Base-by-base conservation (phyloP, 169 alveolate species). In the Plasmodium malariae region DNA sequence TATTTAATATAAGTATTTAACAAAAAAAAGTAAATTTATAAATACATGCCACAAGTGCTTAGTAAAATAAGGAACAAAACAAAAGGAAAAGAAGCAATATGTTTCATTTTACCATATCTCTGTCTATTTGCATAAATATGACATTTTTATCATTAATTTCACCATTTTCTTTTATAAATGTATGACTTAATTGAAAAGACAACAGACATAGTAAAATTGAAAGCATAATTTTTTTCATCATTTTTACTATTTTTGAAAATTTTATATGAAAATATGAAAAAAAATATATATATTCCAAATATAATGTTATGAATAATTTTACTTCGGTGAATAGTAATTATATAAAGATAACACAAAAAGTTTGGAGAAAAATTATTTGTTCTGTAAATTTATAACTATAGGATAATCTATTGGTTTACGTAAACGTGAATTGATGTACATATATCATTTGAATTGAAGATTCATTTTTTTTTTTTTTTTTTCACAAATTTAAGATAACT, bases 41-140 rank as follows among this genome's bases (percentile, higher is more conserved):
- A n/a, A n/a, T n/a, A n/a, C n/a, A n/a, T n/a, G n/a, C n/a, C n/a
- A n/a, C n/a, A n/a, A n/a, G n/a, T n/a, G n/a, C n/a, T n/a, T n/a
- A n/a, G n/a, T n/a, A n/a, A n/a, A n/a, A n/a, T n/a, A n/a, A n/a
- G 21, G 34, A 32, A 73, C 43, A 14, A 43, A 73, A 55, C n/a
- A 67, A 43, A 43, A 54, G 60, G 26, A 0, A 40, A 45, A 43
- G 24, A 14, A 40, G 57, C 6, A 54, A 48, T 37, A 14, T 43
- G 19, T 45, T 37, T 51, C 54, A 59, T 51, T 76, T 76, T 76
- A 76, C 88, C 88, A 76, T 76, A 36, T 76, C 88, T 48, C 88
- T 76, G 43, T 76, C 88, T 26, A 76, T 76, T 76, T 76, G 88
- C 26, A 76, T 32, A 40, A 76, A 76, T 32, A 24, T 45, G 68